Conservation (phyloP, 75 land plant species). For the Cunninghamia lanceolata region DNA sequence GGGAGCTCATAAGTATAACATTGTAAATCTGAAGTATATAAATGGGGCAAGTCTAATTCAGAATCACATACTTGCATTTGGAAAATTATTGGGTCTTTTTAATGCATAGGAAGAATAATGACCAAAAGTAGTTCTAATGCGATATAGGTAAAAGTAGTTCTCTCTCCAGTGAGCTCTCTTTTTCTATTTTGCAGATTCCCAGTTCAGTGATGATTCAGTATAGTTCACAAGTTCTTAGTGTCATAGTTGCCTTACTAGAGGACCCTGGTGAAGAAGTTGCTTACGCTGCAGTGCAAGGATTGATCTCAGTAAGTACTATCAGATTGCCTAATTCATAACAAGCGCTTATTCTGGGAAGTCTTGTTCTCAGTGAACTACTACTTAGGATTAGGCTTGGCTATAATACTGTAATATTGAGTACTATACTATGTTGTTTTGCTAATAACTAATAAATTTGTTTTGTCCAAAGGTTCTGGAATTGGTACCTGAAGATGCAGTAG, state of each 20-base stretch:
- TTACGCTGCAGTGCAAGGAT: conserved; percentile 75
- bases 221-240: conserved; percentile 79
- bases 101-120: background rate
- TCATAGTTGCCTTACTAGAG: conserved; percentile 84
- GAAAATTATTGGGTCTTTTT: background rate
- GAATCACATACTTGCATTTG: background rate
- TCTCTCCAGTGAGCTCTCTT: background rate
- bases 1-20: background rate
- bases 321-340: background rate
- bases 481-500: conserved; percentile 65
- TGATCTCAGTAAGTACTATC: conserved; percentile 50
- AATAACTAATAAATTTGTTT: background rate
- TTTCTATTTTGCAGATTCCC: conserved; percentile 64
- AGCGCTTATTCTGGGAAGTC: background rate
- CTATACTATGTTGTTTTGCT: background rate
- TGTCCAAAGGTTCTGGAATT: conserved; percentile 57
- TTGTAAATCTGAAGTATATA: background rate
- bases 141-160: background rate
- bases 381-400: background rate
- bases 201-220: conserved; percentile 45
- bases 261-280: conserved; percentile 87
- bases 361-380: background rate
- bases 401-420: background rate
- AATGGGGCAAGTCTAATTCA: background rate
- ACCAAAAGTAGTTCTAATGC: background rate